These are phyloP conservation scores for Manihot esculenta DNA, from an alignment of 441 rosid species.

Conservation along the genomic window DNA sequence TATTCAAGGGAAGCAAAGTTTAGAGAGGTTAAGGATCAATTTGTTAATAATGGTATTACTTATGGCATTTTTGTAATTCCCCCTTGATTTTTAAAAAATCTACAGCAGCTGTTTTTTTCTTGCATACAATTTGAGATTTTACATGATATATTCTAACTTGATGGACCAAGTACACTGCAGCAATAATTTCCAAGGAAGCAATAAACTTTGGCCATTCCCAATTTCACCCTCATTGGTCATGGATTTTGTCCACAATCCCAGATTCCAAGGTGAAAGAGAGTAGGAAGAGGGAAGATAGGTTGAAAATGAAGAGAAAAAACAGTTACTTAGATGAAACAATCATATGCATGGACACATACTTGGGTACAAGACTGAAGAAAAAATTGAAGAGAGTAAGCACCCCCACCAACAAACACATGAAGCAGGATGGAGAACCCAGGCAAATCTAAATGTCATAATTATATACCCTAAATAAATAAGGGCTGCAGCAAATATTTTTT, in stretches of 20 bases:
- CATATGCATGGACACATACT: neutral
- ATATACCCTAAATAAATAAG: neutral
- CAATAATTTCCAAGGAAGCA: neutral
- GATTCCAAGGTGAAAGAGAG: neutral
- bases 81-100: too few species aligned
- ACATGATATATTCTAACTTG: neutral
- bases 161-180: neutral
- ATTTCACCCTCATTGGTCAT: neutral
- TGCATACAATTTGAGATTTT: neutral
- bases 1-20: too few species aligned
- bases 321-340: neutral
- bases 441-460: neutral
- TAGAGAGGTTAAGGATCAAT: too few species aligned
- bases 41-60: too few species aligned
- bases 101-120: neutral
- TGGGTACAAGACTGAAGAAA: neutral
- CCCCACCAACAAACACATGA: neutral
- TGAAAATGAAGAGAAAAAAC: neutral
- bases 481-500: neutral
- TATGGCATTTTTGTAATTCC: too few species aligned
- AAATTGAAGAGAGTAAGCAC: neutral
- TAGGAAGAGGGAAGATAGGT: neutral
- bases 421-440: neutral
- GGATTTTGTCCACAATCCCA: neutral
- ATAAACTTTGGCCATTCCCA: neutral